These are phyloP conservation scores for Helicocarpus griseus DNA, from an alignment of 2,329 filamentous ascomycete species.

Conservation along the genomic window DNA sequence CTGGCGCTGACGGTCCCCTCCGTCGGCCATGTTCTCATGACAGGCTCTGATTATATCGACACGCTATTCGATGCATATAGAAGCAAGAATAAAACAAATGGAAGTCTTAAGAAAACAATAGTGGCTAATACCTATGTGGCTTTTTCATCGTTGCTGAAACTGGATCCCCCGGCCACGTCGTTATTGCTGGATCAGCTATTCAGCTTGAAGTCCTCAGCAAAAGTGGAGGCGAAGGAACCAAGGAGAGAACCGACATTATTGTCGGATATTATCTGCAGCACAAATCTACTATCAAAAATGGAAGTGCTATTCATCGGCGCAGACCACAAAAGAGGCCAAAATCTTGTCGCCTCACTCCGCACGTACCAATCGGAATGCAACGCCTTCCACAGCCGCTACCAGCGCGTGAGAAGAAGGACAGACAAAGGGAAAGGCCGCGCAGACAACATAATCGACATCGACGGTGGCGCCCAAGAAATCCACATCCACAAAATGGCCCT, in stretches of 20 bases:
- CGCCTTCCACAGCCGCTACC: conserved; percentile 30
- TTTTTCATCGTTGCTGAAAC: conserved; percentile 59
- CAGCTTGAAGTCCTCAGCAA: conserved; percentile 61
- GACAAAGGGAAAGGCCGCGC: conserved; percentile 35
- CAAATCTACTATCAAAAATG: conserved; percentile 53
- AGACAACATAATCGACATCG: conserved; percentile 8
- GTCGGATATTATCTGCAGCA: conserved; percentile 69
- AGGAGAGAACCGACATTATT: conserved; percentile 53
- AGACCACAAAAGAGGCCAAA: conserved; percentile 32
- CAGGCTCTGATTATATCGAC: conserved; percentile 81
- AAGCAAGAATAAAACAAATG: conserved; percentile 48
- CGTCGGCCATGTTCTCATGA: conserved; percentile 56
- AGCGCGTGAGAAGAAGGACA: conserved; percentile 27
- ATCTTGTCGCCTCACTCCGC: conserved; percentile 30
- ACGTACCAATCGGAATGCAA: conserved; percentile 31
- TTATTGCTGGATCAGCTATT: conserved; percentile 77
- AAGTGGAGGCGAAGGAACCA: conserved; percentile 43
- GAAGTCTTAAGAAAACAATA: conserved; percentile 54
- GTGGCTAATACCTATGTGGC: conserved; percentile 67
- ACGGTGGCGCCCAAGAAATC: conserved; percentile 37
- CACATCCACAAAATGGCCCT: conserved; percentile 77
- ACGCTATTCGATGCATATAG: conserved; percentile 45
- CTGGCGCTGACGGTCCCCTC: conserved; percentile 32
- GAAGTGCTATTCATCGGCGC: conserved; percentile 23
- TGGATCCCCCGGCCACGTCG: conserved; percentile 58